Percentiles rank a stretch among this genome's conserved stretches.
phyloP scores from a whole-genome alignment of 225 moss, liverwort and hornwort species.

The Rhytidiadelphus loreus region DNA sequence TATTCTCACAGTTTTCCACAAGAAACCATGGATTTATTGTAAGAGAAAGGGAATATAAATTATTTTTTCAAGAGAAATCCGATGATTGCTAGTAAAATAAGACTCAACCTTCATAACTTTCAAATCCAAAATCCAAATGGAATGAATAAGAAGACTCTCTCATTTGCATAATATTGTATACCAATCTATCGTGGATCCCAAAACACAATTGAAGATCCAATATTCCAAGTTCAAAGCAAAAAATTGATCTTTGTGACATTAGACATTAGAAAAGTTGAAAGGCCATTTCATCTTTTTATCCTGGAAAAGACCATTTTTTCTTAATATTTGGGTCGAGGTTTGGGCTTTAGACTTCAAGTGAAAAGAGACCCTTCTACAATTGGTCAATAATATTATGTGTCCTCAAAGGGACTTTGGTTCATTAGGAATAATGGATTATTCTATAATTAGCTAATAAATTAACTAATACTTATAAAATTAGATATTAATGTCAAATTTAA shows the following conservation, averaged over 20 bases:
- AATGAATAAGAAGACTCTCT: not conserved
- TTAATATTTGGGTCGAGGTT: too few relatives aligned
- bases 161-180: not conserved
- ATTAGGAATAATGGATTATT: accelerated
- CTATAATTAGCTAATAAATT: accelerated
- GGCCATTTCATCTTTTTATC: too few relatives aligned
- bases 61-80: not conserved
- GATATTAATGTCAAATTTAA: not conserved
- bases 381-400: not conserved
- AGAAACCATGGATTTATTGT: too few relatives aligned
- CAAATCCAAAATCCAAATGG: not conserved
- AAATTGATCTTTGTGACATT: not conserved
- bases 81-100: not conserved
- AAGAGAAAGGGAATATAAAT: too few relatives aligned
- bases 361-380: not conserved
- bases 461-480: not conserved
- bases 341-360: not conserved
- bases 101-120: not conserved
- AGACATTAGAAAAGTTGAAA: too few relatives aligned
- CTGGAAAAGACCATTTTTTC: too few relatives aligned
- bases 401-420: accelerated
- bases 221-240: not conserved
- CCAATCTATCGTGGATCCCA: not conserved
- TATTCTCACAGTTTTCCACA: too few relatives aligned
- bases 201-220: not conserved